Conservation (phyloP, 2,329 filamentous ascomycete genomes). For the Beauveria sp. region DNA sequence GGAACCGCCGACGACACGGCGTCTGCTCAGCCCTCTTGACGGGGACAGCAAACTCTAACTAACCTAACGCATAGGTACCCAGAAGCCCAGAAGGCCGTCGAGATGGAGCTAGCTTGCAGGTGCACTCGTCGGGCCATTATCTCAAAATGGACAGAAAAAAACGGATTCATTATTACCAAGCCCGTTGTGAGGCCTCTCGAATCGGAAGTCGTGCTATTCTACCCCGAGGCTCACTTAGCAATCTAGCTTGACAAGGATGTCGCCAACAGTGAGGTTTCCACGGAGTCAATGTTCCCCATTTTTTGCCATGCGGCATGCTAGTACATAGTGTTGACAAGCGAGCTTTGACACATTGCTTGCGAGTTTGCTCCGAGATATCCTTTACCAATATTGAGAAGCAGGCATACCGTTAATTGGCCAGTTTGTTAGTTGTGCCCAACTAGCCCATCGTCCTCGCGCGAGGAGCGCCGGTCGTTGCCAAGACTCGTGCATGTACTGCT, state of each 20-base stretch:
- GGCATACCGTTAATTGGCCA: background rate
- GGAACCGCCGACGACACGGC: conserved; percentile 7
- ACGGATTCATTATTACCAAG: background rate
- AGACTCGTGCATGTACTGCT: no score
- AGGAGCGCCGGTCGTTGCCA: background rate
- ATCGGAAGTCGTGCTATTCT: background rate
- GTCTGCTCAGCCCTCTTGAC: conserved; percentile 5
- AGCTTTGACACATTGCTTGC: background rate
- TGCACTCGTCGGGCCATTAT: background rate
- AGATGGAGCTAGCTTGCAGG: background rate
- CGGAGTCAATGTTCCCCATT: background rate
- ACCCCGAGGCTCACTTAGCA: background rate
- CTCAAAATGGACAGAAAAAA: background rate
- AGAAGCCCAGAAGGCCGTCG: background rate
- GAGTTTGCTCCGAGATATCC: background rate
- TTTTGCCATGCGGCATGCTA: background rate
- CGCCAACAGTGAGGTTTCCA: background rate
- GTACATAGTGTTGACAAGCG: background rate
- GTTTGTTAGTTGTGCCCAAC: no score
- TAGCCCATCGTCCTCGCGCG: background rate
- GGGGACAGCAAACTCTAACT: background rate
- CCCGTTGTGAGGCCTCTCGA: background rate
- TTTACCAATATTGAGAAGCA: background rate
- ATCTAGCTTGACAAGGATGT: background rate
- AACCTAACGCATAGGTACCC: background rate